phyloP scores from a whole-genome alignment of 305 asterid genomes.

The Vinca major region DNA sequence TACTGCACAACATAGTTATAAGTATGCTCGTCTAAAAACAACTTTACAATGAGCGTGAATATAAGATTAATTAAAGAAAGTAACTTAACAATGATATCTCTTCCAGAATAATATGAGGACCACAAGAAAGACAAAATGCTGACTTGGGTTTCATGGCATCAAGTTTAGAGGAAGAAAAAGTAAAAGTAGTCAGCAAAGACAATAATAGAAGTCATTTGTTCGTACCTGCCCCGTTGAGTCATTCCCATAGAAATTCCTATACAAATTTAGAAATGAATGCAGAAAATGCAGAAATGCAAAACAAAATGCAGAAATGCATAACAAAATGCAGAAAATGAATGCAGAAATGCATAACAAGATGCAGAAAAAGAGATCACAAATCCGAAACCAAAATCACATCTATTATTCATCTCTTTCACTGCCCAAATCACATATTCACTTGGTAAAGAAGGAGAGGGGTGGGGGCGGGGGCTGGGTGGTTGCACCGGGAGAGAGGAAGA shows the following conservation, averaged over 20 bases:
- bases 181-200: neutral
- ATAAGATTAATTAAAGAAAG: neutral
- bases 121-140: neutral
- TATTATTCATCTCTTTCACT: too few species aligned
- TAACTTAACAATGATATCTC: neutral
- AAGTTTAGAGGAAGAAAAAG: neutral
- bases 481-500: too few species aligned
- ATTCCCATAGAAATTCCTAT: slow-evolving; percentile 57
- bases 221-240: slow-evolving; percentile 57
- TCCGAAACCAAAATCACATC: too few species aligned
- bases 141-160: neutral
- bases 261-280: slow-evolving; percentile 15
- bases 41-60: neutral
- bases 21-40: neutral
- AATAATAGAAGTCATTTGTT: neutral
- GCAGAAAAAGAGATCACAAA: too few species aligned
- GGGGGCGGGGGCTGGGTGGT: too few species aligned
- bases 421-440: too few species aligned
- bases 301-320: too few species aligned
- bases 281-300: slow-evolving; percentile 12
- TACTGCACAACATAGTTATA: neutral
- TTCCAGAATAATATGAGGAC: neutral
- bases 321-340: too few species aligned
- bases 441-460: too few species aligned
- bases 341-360: too few species aligned